Percentiles rank a stretch among this genome's conserved stretches.
These are phyloP conservation scores for Wickerhamomyces bovis DNA, from an alignment of 805 yeast genomes.

Conservation along the genomic window DNA sequence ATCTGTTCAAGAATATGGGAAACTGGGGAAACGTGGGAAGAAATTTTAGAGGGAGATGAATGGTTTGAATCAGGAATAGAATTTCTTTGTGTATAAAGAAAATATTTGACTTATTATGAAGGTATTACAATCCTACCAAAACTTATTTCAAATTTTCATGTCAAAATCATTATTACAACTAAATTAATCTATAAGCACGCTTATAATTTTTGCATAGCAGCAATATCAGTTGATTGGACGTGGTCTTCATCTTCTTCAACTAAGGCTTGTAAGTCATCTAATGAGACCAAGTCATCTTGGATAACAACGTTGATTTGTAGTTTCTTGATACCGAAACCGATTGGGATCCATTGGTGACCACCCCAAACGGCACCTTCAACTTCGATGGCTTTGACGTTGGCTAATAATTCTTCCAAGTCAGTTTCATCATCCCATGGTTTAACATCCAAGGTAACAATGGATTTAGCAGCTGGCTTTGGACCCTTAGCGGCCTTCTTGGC, in stretches of 20 bases:
- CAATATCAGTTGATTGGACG: slow-evolving; percentile 98
- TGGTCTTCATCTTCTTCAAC: slow-evolving; percentile 94
- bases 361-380: slow-evolving; percentile 98
- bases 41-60: slow-evolving; percentile 34
- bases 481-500: slow-evolving; percentile 97
- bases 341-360: slow-evolving; percentile 92
- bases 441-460: slow-evolving; percentile 92
- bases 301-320: slow-evolving; percentile 97
- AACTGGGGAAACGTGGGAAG: slow-evolving; percentile 37
- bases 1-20: slow-evolving; percentile 43
- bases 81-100: slow-evolving; percentile 28
- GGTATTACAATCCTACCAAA: neutral
- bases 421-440: slow-evolving; percentile 99
- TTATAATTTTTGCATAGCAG: slow-evolving; percentile 96
- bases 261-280: slow-evolving; percentile 76
- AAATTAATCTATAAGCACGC: neutral
- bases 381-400: slow-evolving; percentile 78
- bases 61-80: slow-evolving; percentile 49
- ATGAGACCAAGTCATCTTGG: slow-evolving; percentile 93
- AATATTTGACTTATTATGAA: neutral
- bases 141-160: neutral
- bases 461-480: slow-evolving; percentile 98
- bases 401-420: slow-evolving; percentile 81
- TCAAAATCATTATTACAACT: neutral
- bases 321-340: slow-evolving; percentile 99